Evolutionary conservation across 768 basidiomycete species (phyloP), one percentile per base, ranked within the genome.

Genomic region (Leucocoprinus leucothites): DNA sequence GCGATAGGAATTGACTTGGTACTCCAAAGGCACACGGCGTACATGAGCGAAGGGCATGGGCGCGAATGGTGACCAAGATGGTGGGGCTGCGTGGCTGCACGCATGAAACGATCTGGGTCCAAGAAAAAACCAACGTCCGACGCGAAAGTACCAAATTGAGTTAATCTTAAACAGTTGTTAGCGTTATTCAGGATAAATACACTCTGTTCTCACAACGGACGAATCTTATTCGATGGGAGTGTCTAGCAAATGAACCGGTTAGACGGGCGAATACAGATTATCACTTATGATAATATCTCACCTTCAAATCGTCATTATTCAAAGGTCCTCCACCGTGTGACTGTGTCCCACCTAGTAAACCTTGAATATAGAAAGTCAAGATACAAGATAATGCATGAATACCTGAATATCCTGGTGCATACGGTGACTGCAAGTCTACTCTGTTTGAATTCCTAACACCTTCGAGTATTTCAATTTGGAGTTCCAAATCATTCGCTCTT

Each of bases 121-220:
- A 87, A 71, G 65, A 84, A 86, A 52, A 84, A 78, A 1, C 80
- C 81, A 44, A 82, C 64, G 21, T 78, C 74, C 14, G 74, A 65
- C 0, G 73, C 69, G 28, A 78, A 65, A n/a, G 68, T 67, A 3
- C 76, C 60, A 61, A 86, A 77, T 8, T 49, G 53, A 28, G 63
- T 56, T 1, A 68, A 47, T 26, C 68, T 69, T 46, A 18, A 11
- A 24, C 6, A 28, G 51, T 9, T 22, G 67, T 25, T 9, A 65
- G 7, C 14, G 24, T 25, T 28, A 19, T 22, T 25, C 1, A 0
- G 0, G 5, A 5, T 7, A 4, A 13, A 42, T 18, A 11, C 19
- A 5, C n/a, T 9, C 11, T 31, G n/a, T n/a, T 28, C 53, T 18
- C 36, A 55, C 53, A 55, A 21, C 26, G 3, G 18, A 16, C 48